Percentiles rank a stretch among this genome's conserved stretches.
phyloP scores from a whole-genome alignment of 257 asterid genomes.

The Penstemon barbatus region DNA sequence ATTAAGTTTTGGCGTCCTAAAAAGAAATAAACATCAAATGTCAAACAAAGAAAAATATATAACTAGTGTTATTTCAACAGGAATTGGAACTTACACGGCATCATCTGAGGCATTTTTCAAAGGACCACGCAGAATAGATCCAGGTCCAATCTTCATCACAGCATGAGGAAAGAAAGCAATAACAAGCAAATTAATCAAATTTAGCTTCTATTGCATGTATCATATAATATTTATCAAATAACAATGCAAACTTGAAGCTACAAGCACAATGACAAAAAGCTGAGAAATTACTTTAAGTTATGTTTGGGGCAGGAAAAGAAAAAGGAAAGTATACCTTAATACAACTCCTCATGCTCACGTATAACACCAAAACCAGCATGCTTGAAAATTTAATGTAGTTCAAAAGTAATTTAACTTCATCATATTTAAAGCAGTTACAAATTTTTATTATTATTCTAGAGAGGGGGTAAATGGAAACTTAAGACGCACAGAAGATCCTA shows the following conservation, averaged over 20 bases:
- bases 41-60: slow-evolving; percentile 18
- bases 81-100: slow-evolving; percentile 70
- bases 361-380: too few relatives aligned
- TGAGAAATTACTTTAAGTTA: not conserved
- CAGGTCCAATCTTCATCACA: slow-evolving; percentile 87
- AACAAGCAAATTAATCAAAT: slow-evolving; percentile 11
- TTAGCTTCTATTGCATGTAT: not conserved
- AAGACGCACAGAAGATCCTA: slow-evolving; percentile 1
- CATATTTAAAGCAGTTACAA: too few relatives aligned
- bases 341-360: too few relatives aligned
- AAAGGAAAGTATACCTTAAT: not conserved
- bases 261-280: not conserved
- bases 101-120: slow-evolving; percentile 67
- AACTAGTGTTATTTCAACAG: slow-evolving; percentile 18
- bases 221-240: not conserved
- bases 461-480: not conserved
- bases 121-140: slow-evolving; percentile 91
- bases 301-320: not conserved
- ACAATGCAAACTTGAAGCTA: not conserved
- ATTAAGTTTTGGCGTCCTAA: slow-evolving; percentile 77
- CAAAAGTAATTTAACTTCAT: too few relatives aligned
- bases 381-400: too few relatives aligned
- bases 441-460: too few relatives aligned
- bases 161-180: slow-evolving; percentile 28
- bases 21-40: slow-evolving; percentile 27